Evolutionary conservation across 1,139 yeast species (phyloP).

Genomic region (Fermentozyma sake): DNA sequence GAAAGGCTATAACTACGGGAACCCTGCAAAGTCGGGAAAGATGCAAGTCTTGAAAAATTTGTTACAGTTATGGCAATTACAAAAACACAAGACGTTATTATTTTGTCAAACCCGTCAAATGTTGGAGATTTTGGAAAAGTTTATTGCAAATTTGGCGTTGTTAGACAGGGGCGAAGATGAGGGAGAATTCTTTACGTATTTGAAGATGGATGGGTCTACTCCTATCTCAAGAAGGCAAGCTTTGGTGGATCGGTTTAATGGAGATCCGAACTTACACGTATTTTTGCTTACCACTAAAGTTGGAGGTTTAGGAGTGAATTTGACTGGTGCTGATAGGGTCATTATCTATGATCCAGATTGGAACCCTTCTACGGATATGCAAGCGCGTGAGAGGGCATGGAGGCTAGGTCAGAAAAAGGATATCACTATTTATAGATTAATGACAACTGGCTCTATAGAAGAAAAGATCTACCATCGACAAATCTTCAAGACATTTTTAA

Average conservation of each 20-base stretch:
- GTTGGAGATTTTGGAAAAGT: constrained; percentile 78
- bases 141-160: constrained; percentile 40
- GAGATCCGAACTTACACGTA: constrained; percentile 50
- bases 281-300: constrained; percentile 89
- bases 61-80: constrained; percentile 69
- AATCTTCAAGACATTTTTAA: constrained; percentile 88
- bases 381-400: constrained; percentile 97
- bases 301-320: constrained; percentile 91
- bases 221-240: constrained; percentile 71
- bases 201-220: constrained; percentile 95
- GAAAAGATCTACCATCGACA: constrained; percentile 96
- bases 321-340: constrained; percentile 94
- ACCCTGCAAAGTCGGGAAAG: constrained; percentile 75
- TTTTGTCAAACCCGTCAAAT: constrained; percentile 93
- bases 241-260: constrained; percentile 78
- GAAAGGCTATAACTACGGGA: constrained; percentile 53
- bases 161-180: constrained; percentile 18
- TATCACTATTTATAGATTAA: constrained; percentile 85
- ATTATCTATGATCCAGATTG: constrained; percentile 96
- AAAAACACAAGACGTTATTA: constrained; percentile 72
- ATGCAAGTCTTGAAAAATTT: constrained; percentile 83
- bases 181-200: constrained; percentile 35
- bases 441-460: constrained; percentile 95
- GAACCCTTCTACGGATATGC: constrained; percentile 97
- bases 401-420: constrained; percentile 91